These are phyloP conservation scores for Tylopilus sp. DNA, from an alignment of 1,284 basidiomycete species.

Conservation along the genomic window DNA sequence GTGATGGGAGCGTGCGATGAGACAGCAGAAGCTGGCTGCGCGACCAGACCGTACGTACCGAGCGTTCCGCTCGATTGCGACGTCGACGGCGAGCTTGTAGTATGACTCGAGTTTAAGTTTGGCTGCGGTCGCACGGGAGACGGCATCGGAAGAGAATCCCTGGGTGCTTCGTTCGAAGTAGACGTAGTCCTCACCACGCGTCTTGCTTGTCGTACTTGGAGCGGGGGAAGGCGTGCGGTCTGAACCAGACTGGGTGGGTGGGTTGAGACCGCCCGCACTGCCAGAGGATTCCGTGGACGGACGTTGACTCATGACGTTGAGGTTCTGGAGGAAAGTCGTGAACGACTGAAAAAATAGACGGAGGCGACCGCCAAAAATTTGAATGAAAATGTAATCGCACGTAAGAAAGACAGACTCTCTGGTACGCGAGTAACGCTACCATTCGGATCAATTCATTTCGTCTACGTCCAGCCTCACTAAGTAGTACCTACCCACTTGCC, in stretches of 20 bases:
- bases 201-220: slow-evolving; percentile 30
- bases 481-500: no score
- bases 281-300: slow-evolving; percentile 28
- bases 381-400: slow-evolving; percentile 19
- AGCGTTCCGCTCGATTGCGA: slow-evolving; percentile 73
- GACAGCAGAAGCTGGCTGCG: slow-evolving; percentile 8
- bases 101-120: slow-evolving; percentile 97
- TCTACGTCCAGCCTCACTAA: not conserved
- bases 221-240: slow-evolving; percentile 32
- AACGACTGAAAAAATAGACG: slow-evolving; percentile 4
- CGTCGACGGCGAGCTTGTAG: slow-evolving; percentile 92
- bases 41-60: slow-evolving; percentile 34
- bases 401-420: slow-evolving; percentile 21
- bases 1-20: slow-evolving; percentile 6
- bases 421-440: slow-evolving; percentile 8
- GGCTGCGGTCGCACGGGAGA: slow-evolving; percentile 90
- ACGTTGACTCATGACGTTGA: slow-evolving; percentile 29
- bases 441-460: not conserved
- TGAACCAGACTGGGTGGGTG: slow-evolving; percentile 14
- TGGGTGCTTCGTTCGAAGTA: slow-evolving; percentile 90
- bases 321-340: slow-evolving; percentile 10
- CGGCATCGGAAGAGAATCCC: slow-evolving; percentile 83
- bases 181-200: slow-evolving; percentile 68
- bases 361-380: slow-evolving; percentile 14
- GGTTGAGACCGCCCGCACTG: slow-evolving; percentile 18